Evolutionary conservation across 1,139 yeast species (phyloP), one percentile per base, ranked within the genome.

Genomic region (Wickerhamiella pararugosa): DNA sequence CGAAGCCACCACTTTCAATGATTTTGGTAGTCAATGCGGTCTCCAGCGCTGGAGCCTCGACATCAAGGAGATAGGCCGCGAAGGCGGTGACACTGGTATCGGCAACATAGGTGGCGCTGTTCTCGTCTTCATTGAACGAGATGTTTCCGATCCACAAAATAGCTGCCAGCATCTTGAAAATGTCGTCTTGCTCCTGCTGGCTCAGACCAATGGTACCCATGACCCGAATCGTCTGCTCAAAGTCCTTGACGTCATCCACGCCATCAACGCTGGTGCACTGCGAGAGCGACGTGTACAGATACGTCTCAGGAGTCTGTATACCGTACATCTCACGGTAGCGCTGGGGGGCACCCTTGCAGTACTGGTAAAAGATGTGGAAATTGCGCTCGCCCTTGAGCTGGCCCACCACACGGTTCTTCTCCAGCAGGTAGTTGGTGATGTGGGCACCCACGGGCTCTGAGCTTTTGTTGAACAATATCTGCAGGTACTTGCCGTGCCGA

Each of bases 281-380:
- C 8, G 94, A 79, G 2, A 79, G 79, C 1, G 92, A 78, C 0
- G 98, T 90, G 59, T 90, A 92, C 25, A 79, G 63, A 60, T 92
- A 92, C 42, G 90, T 76, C 56, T 90, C 97, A 1, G 98, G 98
- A 30, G 79, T 77, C 62, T 87, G 98, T 45, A 92, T 76, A 40
- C 98, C 98, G 59, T 67, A 87, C 37, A 63, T 66, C 53, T 83
- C 86, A 57, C 94, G 78, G 58, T 90, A 87, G 47, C 71, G 71
- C 28, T 86, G 86, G 9, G 87, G 76, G 10, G 96, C 94, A 49
- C 83, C 83, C 58, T 90, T 92, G 11, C 97, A 81, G 59, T 83
- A 79, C 63, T 92, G 99, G 59, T 92, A 92, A 60, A 92, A 92
- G 45, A 92, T 92, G 61, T 92, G 99, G 66, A 90, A 92, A 59